phyloP scores from a whole-genome alignment of 441 rosid genomes.

The Eutrema salsugineum region DNA sequence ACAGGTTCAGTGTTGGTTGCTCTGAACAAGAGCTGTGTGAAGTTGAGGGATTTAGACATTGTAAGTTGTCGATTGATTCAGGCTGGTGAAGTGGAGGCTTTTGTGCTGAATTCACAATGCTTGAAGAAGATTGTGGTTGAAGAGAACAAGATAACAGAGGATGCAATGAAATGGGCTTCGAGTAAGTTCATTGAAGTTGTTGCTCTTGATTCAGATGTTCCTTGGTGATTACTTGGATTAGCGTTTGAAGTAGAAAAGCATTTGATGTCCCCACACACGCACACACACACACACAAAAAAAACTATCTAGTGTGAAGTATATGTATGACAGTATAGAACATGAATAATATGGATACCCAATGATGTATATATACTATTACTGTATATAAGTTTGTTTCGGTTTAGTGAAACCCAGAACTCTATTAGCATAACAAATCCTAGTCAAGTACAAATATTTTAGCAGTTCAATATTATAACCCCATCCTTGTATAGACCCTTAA shows the following conservation, averaged over 20 bases:
- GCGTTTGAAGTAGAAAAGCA: background rate
- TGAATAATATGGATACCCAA: too few relatives aligned
- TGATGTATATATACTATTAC: too few relatives aligned
- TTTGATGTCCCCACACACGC: background rate
- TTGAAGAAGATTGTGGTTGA: slow-evolving; percentile 55
- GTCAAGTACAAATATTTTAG: too few relatives aligned
- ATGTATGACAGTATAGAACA: background rate
- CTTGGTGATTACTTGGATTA: background rate
- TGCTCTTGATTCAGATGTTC: background rate
- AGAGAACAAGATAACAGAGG: slow-evolving; percentile 53
- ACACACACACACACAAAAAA: background rate
- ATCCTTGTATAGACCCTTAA: too few relatives aligned
- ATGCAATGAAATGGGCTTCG: slow-evolving; percentile 36
- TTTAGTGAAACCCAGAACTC: too few relatives aligned
- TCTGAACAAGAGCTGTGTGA: slow-evolving; percentile 48
- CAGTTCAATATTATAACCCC: too few relatives aligned
- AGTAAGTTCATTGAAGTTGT: slow-evolving; percentile 43
- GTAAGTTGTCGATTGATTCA: slow-evolving; percentile 44
- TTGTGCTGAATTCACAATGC: slow-evolving; percentile 39
- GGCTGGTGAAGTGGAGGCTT: slow-evolving; percentile 45
- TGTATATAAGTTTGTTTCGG: too few relatives aligned
- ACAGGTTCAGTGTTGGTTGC: slow-evolving; percentile 38
- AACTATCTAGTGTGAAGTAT: background rate
- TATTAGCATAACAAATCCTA: too few relatives aligned
- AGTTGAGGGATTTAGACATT: slow-evolving; percentile 49